These are phyloP conservation scores for Cordyceps tenuipes DNA, from an alignment of 2,329 filamentous ascomycete species.

Conservation along the genomic window DNA sequence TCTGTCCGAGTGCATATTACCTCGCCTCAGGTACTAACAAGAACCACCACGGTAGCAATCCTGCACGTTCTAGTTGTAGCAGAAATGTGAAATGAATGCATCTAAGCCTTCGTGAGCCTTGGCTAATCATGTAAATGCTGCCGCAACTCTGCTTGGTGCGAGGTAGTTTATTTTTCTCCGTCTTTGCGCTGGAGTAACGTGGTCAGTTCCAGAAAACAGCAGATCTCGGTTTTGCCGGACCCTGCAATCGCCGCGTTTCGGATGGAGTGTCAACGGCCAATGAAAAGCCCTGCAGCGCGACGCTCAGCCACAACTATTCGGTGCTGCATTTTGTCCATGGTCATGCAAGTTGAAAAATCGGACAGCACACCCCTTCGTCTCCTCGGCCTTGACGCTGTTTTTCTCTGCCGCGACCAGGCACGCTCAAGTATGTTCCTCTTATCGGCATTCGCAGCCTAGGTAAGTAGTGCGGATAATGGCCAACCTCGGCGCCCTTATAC, in stretches of 20 bases:
- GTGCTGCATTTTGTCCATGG: neutral
- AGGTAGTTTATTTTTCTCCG: neutral
- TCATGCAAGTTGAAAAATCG: neutral
- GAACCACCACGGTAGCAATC: neutral
- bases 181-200: neutral
- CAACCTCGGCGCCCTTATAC: neutral
- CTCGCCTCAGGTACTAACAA: too few relatives aligned
- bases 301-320: slow-evolving; percentile 2
- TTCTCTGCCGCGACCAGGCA: too few relatives aligned
- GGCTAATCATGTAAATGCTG: neutral
- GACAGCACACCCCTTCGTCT: neutral
- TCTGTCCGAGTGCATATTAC: too few relatives aligned
- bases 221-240: slow-evolving; percentile 9
- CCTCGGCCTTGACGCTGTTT: too few relatives aligned
- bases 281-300: neutral
- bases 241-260: slow-evolving; percentile 9
- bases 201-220: slow-evolving; percentile 2
- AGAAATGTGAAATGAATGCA: neutral
- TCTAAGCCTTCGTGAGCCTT: neutral
- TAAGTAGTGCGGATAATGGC: too few relatives aligned
- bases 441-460: too few relatives aligned
- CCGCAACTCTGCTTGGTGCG: neutral
- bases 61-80: neutral
- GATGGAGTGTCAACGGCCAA: neutral
- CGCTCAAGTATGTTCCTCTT: too few relatives aligned